Percentiles rank a stretch among this genome's conserved stretches.
phyloP scores from a whole-genome alignment of 371 early-diverging fungal species.

The Mucor plumbeus region DNA sequence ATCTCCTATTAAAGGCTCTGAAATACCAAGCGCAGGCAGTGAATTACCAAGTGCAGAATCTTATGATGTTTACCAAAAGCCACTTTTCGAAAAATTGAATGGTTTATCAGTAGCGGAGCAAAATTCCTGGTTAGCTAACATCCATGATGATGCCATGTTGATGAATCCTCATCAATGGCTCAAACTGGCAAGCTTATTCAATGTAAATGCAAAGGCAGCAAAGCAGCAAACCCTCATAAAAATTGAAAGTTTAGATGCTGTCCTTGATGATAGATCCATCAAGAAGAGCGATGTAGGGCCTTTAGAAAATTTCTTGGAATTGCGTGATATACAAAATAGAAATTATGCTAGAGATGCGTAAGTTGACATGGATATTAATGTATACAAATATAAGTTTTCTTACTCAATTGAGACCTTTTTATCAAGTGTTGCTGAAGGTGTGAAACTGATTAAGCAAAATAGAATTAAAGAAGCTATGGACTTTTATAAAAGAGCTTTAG shows the following conservation, averaged over 20 bases:
- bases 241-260: conserved; percentile 5
- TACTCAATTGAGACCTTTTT: background rate
- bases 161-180: conserved; percentile 55
- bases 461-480: conserved; percentile 44
- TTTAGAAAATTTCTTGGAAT: conserved; percentile 43
- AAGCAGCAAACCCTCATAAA: conserved; percentile 36
- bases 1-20: background rate
- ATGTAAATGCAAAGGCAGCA: conserved; percentile 42
- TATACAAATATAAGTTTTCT: background rate
- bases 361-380: conserved; percentile 9
- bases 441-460: conserved; percentile 35
- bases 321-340: conserved; percentile 51
- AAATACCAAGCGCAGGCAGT: background rate
- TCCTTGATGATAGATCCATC: conserved; percentile 24
- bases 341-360: conserved; percentile 54
- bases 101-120: conserved; percentile 28
- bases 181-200: conserved; percentile 44
- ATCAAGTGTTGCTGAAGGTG: conserved; percentile 49
- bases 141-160: conserved; percentile 40
- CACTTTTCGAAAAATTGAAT: conserved; percentile 27
- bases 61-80: background rate
- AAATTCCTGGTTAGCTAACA: conserved; percentile 40
- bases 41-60: background rate
- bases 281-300: conserved; percentile 18
- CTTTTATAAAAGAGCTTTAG: conserved; percentile 50